Evolutionary conservation across 106 monocot species (phyloP), one percentile per base, ranked within the genome.

Genomic region (Apostasia shenzhenica): DNA sequence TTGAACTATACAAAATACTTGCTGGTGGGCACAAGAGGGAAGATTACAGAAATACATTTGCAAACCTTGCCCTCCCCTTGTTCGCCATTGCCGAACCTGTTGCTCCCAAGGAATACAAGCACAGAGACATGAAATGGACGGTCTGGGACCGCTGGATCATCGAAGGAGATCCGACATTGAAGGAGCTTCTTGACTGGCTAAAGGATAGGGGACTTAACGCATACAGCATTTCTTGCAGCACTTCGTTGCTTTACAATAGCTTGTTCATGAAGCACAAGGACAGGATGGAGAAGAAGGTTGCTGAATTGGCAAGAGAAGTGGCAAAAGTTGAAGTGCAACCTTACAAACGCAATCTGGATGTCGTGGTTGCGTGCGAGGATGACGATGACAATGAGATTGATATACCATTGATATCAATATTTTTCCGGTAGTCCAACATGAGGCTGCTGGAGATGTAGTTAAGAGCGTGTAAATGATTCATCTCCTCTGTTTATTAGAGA

Each of bases 11-110:
- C 80, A 83, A 87, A 45, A 78, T 81, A 8, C 71, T 81, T 8
- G 73, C 83, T 8, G 87, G 87, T 45, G 68, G 72, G 46, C 87
- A 87, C 72, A 87, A 83, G 68, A 47, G 69, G 2, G 80, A 80
- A 51, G 87, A 87, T 55, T 87, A 87, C 74, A 63, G 77, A 9
- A 83, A 87, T 75, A 83, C 83, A 0, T 83, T 81, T 70, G 83
- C 78, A 5, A 78, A 81, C 77, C 83, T 87, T 4, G 83, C 80
- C 38, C 71, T 83, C 72, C 87, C 87, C 1, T 55, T 78, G 44
- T 87, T 83, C 81, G 80, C 80, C 14, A 77, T 78, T 56, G 80
- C 75, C 1, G 83, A 84, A 61, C 83, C 84, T 1, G 81, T 88
- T 53, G 78, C 81, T 14, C 84, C 87, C 43, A 84, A 84, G 80